Percentiles rank a stretch among this genome's conserved stretches.
phyloP scores from a whole-genome alignment of 2,329 filamentous ascomycete species.

The Rhinocladiella mackenziei region DNA sequence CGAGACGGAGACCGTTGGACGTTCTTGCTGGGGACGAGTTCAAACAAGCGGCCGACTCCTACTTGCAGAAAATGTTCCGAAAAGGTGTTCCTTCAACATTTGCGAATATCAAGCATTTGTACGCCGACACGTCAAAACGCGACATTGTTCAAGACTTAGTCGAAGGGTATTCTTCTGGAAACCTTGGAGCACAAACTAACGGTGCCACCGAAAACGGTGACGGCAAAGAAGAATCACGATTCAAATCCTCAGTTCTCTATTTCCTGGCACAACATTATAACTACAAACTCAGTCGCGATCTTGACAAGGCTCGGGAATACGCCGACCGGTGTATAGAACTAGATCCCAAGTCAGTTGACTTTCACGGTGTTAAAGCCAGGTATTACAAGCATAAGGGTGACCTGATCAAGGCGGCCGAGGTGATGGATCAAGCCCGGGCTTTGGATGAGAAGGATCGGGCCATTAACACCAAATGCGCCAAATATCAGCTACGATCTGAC shows the following conservation, averaged over 20 bases:
- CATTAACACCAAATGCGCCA: constrained; percentile 97
- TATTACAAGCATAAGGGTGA: constrained; percentile 91
- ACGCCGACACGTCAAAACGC: constrained; percentile 72
- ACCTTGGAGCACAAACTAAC: constrained; percentile 45
- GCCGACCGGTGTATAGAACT: constrained; percentile 79
- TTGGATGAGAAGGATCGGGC: constrained; percentile 89
- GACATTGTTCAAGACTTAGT: constrained; percentile 70
- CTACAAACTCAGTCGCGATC: constrained; percentile 79
- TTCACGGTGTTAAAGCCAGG: constrained; percentile 89
- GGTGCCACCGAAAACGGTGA: constrained; percentile 45
- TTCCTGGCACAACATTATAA: constrained; percentile 98
- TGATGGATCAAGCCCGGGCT: constrained; percentile 81
- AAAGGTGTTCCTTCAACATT: constrained; percentile 96
- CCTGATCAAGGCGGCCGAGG: constrained; percentile 70
- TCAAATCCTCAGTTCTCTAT: constrained; percentile 77
- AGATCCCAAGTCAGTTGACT: constrained; percentile 78
- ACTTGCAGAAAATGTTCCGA: constrained; percentile 78
- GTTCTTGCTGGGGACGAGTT: constrained; percentile 84
- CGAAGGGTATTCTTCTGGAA: constrained; percentile 68
- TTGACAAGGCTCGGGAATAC: constrained; percentile 74
- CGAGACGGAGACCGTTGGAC: constrained; percentile 80
- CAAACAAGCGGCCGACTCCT: constrained; percentile 68
- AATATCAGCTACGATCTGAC: constrained; percentile 91
- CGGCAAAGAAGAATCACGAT: constrained; percentile 55
- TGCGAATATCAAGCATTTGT: constrained; percentile 92